Conservation (phyloP, 208 protist genomes). For the Leptomonas pyrrhocoris region DNA sequence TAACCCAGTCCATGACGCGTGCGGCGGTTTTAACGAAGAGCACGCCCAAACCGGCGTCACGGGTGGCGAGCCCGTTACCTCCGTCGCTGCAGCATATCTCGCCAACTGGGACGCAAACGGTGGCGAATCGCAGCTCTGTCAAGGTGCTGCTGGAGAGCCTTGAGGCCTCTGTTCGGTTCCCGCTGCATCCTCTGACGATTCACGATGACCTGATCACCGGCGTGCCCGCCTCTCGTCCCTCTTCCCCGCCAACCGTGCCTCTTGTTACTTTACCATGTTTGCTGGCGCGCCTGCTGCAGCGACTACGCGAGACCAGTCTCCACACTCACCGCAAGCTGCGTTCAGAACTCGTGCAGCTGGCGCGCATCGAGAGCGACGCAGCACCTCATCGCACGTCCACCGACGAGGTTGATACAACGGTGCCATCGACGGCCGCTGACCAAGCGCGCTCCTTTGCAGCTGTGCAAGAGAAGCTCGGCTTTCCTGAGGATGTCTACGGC, state of each 20-base stretch:
- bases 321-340: slow-evolving; percentile 17
- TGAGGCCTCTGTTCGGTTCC: slow-evolving; percentile 35
- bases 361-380: neutral
- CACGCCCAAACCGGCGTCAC: neutral
- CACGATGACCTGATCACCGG: neutral
- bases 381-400: too few relatives aligned
- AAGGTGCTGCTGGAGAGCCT: slow-evolving; percentile 40
- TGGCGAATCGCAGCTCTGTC: slow-evolving; percentile 10
- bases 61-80: neutral
- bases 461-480: slow-evolving; percentile 28
- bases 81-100: neutral
- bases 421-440: neutral
- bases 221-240: neutral
- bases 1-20: neutral
- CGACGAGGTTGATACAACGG: neutral
- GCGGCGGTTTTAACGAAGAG: neutral
- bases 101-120: too few relatives aligned
- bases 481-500: slow-evolving; percentile 21
- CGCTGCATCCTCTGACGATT: neutral
- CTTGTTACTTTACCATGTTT: slow-evolving; percentile 1
- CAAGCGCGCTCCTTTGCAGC: neutral
- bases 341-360: slow-evolving; percentile 7
- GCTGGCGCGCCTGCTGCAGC: slow-evolving; percentile 29
- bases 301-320: slow-evolving; percentile 33
- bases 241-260: neutral